These are phyloP conservation scores for Pestalotiopsis sp. DNA, from an alignment of 2,329 filamentous ascomycete genomes.

Conservation along the genomic window DNA sequence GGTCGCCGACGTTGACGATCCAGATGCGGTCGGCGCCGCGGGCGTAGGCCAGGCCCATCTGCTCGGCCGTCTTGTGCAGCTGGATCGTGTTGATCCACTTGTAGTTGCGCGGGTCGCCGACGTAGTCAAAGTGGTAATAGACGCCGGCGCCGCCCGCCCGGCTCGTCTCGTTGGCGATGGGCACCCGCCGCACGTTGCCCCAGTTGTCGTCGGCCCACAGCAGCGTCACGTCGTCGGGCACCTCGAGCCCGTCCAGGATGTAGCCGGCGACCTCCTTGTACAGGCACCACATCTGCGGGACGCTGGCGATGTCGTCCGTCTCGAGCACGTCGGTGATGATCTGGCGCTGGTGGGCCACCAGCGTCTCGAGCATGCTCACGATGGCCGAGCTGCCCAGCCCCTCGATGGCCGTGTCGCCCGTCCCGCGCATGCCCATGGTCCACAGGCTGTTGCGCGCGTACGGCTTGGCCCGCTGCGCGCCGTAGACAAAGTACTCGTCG, in stretches of 20 bases:
- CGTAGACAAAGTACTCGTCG: slow-evolving; percentile 69
- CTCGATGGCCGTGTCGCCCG: slow-evolving; percentile 64
- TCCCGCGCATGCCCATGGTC: slow-evolving; percentile 73
- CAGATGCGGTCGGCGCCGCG: slow-evolving; percentile 61
- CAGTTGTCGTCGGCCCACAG: slow-evolving; percentile 68
- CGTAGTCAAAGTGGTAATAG: slow-evolving; percentile 59
- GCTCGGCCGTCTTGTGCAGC: slow-evolving; percentile 65
- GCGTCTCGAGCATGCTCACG: slow-evolving; percentile 59
- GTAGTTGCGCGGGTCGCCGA: slow-evolving; percentile 61
- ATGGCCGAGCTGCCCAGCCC: slow-evolving; percentile 59
- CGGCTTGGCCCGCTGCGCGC: slow-evolving; percentile 64
- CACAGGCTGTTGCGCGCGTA: slow-evolving; percentile 68
- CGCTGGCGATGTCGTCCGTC: slow-evolving; percentile 46
- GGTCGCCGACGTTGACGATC: slow-evolving; percentile 67
- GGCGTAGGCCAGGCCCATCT: slow-evolving; percentile 65
- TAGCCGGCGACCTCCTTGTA: slow-evolving; percentile 78
- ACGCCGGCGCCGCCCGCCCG: slow-evolving; percentile 59
- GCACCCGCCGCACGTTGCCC: slow-evolving; percentile 62
- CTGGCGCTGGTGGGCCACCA: slow-evolving; percentile 62
- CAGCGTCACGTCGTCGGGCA: slow-evolving; percentile 64
- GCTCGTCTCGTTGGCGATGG: slow-evolving; percentile 54
- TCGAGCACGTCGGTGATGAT: slow-evolving; percentile 61
- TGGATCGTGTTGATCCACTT: slow-evolving; percentile 71
- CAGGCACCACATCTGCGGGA: slow-evolving; percentile 73
- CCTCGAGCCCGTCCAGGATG: slow-evolving; percentile 62